These are phyloP conservation scores for Scenedesmus sp. DNA, from an alignment of 163 green algal genomes.

Conservation along the genomic window DNA sequence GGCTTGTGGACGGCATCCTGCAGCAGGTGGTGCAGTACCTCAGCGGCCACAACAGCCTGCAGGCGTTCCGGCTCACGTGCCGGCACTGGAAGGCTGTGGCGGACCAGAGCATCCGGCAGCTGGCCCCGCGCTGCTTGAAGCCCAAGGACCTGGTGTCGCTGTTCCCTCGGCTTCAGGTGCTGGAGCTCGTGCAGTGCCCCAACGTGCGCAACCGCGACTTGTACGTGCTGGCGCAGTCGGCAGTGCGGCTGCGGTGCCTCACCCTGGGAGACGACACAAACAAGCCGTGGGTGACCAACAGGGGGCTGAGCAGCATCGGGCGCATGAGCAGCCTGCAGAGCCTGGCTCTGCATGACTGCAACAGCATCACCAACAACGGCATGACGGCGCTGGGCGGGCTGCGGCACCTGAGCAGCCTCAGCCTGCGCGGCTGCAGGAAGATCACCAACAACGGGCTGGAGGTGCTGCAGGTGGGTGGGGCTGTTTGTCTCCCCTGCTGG, in stretches of 20 bases:
- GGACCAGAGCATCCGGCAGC: constrained; percentile 63
- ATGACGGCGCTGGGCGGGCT: constrained; percentile 63
- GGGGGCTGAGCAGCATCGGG: constrained; percentile 68
- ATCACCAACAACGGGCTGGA: constrained; percentile 76
- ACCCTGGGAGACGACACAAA: constrained; percentile 70
- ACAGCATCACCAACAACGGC: constrained; percentile 76
- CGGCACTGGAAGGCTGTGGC: constrained; percentile 66
- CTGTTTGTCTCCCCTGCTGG: too few species aligned
- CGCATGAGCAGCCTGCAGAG: constrained; percentile 66
- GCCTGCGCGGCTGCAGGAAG: constrained; percentile 68
- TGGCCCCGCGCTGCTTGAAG: constrained; percentile 61
- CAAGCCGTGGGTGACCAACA: constrained; percentile 80
- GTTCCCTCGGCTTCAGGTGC: constrained; percentile 63
- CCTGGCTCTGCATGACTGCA: constrained; percentile 76
- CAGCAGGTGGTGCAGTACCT: constrained; percentile 62
- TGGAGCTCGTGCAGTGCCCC: constrained; percentile 56
- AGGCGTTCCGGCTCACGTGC: constrained; percentile 63
- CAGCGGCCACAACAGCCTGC: constrained; percentile 25
- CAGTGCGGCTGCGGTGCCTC: constrained; percentile 62
- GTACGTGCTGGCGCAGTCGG: constrained; percentile 59
- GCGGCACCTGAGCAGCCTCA: constrained; percentile 60
- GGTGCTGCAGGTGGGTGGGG: constrained; percentile 59
- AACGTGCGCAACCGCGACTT: constrained; percentile 80
- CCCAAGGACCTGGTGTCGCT: constrained; percentile 56
- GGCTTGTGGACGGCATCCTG: constrained; percentile 66